phyloP scores from a whole-genome alignment of 2,329 filamentous ascomycete species.

The Elsinoe perseae region DNA sequence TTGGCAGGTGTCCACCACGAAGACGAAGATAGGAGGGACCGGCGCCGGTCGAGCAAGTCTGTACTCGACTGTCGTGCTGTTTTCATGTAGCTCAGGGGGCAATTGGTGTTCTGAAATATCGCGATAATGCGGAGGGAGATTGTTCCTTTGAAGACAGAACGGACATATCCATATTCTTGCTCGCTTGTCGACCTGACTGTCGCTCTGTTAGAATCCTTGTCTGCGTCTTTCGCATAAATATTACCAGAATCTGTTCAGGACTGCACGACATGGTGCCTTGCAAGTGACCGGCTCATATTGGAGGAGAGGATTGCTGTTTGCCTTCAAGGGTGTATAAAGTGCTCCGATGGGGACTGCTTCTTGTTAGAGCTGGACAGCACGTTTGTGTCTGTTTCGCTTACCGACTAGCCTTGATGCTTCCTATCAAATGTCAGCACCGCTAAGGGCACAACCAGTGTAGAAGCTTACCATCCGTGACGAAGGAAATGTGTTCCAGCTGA shows the following conservation, averaged over 20 bases:
- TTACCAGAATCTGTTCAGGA: conserved; percentile 95
- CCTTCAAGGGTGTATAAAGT: conserved; percentile 90
- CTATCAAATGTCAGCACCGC: conserved; percentile 38
- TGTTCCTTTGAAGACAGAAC: conserved; percentile 77
- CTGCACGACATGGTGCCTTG: conserved; percentile 90
- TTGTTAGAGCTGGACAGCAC: background rate
- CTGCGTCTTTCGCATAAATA: conserved; percentile 24
- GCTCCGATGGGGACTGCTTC: conserved; percentile 77
- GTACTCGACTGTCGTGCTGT: conserved; percentile 87
- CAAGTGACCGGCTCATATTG: conserved; percentile 96
- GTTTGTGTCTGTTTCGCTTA: conserved; percentile 20
- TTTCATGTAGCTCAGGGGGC: conserved; percentile 71
- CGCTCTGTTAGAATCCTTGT: conserved; percentile 23
- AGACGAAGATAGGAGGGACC: conserved; percentile 78
- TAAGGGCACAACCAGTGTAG: background rate
- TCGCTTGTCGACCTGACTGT: conserved; percentile 72
- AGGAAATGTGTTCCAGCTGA: conserved; percentile 98
- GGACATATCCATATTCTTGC: conserved; percentile 83
- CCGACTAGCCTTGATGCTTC: conserved; percentile 83
- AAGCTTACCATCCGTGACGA: conserved; percentile 72
- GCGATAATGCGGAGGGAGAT: conserved; percentile 78
- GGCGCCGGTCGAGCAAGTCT: conserved; percentile 71
- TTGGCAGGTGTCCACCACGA: conserved; percentile 82
- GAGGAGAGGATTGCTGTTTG: conserved; percentile 83
- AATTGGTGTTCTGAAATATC: conserved; percentile 79